phyloP scores from a whole-genome alignment of 345 rosid species.

The Kandelia obovata region DNA sequence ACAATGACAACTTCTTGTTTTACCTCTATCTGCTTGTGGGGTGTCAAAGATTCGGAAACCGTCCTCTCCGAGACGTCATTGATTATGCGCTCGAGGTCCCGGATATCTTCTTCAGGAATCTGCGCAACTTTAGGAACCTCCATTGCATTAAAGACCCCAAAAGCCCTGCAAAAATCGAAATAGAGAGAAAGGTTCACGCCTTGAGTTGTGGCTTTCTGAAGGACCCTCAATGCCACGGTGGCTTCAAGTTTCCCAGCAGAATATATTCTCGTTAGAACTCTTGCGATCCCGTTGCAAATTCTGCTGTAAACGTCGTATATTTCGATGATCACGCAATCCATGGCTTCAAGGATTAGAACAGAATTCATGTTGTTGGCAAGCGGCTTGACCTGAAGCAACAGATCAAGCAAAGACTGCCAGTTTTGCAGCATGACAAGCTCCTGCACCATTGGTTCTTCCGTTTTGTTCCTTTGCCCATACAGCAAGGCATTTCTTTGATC shows the following conservation, averaged over 20 bases:
- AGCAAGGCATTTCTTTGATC: conserved; percentile 49
- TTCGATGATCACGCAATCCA: conserved; percentile 68
- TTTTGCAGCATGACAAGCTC: conserved; percentile 46
- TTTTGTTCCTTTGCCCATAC: conserved; percentile 20
- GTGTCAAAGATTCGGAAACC: too few relatives aligned
- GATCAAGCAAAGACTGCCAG: conserved; percentile 51
- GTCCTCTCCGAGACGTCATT: conserved; percentile 19
- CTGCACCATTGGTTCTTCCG: conserved; percentile 29
- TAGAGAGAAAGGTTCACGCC: conserved; percentile 38
- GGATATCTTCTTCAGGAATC: conserved; percentile 46
- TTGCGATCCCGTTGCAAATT: conserved; percentile 50
- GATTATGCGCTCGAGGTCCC: conserved; percentile 45
- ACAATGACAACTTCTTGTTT: conserved; percentile 13
- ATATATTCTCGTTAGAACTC: conserved; percentile 38
- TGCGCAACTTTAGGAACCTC: conserved; percentile 41
- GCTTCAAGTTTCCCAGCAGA: conserved; percentile 44
- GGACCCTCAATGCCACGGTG: conserved; percentile 42
- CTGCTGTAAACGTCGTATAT: conserved; percentile 52
- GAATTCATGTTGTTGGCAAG: conserved; percentile 38
- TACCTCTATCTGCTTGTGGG: conserved; percentile 4
- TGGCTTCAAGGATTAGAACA: conserved; percentile 55
- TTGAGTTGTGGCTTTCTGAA: conserved; percentile 50
- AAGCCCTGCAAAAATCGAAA: conserved; percentile 48
- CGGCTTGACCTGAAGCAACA: conserved; percentile 63
- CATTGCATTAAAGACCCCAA: conserved; percentile 49